phyloP scores from a whole-genome alignment of 345 rosid genomes.

The Syzygium aqueum region DNA sequence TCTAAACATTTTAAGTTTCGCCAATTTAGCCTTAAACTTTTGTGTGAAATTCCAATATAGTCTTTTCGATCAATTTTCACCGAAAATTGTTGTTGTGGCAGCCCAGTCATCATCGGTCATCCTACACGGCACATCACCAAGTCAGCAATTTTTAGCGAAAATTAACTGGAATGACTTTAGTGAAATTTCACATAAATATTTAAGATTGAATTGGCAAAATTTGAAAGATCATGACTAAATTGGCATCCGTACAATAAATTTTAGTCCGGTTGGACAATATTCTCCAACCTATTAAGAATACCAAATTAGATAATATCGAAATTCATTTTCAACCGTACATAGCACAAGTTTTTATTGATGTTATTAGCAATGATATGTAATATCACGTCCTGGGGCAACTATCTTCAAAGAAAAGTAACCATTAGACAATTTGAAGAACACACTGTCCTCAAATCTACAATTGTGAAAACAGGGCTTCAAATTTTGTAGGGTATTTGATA shows the following conservation, averaged over 20 bases:
- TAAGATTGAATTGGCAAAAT: no score
- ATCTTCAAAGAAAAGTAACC: background rate
- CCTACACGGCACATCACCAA: fast-evolving
- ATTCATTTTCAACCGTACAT: background rate
- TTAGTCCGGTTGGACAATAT: background rate
- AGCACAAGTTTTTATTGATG: background rate
- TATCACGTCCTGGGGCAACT: background rate
- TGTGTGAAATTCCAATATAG: fast-evolving
- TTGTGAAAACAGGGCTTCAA: background rate
- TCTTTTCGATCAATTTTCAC: background rate
- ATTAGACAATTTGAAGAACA: background rate
- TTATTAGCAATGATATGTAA: background rate
- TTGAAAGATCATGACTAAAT: no score
- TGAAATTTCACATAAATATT: background rate
- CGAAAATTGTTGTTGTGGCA: fast-evolving
- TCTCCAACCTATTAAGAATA: background rate
- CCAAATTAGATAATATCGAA: background rate
- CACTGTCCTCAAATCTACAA: background rate
- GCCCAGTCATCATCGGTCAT: fast-evolving
- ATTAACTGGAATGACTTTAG: fast-evolving
- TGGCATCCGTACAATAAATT: fast-evolving
- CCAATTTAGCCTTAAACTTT: background rate
- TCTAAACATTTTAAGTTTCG: background rate
- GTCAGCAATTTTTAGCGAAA: fast-evolving
- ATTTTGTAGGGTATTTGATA: background rate